Base-by-base conservation (phyloP, 2,329 filamentous ascomycete genomes). In the Nemania bipapillata region DNA sequence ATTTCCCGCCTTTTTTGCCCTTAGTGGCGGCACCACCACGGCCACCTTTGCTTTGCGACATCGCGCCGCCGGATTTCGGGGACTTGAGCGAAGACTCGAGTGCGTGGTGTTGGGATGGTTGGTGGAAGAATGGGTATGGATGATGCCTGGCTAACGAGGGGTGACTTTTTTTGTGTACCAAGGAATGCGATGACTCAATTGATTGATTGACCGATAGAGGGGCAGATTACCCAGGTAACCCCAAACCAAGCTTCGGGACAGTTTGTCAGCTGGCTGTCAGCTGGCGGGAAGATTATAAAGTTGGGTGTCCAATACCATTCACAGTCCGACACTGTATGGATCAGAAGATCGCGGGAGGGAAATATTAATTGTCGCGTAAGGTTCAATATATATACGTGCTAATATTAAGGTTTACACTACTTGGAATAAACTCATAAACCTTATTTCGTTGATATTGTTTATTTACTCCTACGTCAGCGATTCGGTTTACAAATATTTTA, bases 1-100 rank as follows among this genome's bases (percentile, higher is more conserved):
- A 72, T 73, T 86, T 87, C 74, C 81, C 78, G 67, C 84, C 74
- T 77, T 87, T 87, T 76, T 87, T 88, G 74, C 83, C 83, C 81
- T 87, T 86, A 68, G 78, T 77, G 67, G 80, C 74, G 63, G 75
- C 73, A 35, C 73, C 78, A 32, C 74, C 74, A 40, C 72, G 70
- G 4, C 72, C 68, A 55, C 72, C 68, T 70, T 77, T 77, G 49
- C 69, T 75, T 58, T 76, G 74, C 60, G 76, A 76, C 76, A 77
- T 77, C 30, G 63, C 56, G 63, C 63, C 20, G 35, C 52, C 42
- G 52, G 32, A 49, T 32, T 37, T 40, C 11, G 37, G 53, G 11
- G 26, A 4, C 49, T 28, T n/a, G n/a, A 45, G n/a, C 15, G 52
- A 17, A 28, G 7, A 17, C 24, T 40, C 11, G 49, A 40, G 42